Percentiles rank a stretch among this genome's conserved stretches.
phyloP scores from a whole-genome alignment of 2,329 filamentous ascomycete species.

The Hirsutella minnesotensis region DNA sequence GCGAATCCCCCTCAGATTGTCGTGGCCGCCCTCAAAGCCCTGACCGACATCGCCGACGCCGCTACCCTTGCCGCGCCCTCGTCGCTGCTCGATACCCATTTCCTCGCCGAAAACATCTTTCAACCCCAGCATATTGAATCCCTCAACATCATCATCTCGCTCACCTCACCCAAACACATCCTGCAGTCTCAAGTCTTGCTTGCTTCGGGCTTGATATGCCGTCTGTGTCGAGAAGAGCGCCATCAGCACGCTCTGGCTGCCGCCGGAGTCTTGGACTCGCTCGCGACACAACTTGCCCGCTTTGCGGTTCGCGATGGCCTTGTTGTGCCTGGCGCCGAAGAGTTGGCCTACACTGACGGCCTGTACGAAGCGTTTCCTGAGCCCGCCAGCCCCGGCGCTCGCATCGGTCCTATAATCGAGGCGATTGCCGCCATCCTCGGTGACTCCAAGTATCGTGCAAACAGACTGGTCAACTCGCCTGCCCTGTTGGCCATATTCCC shows the following conservation, averaged over 20 bases:
- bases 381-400: conserved; percentile 45
- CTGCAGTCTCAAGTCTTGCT: conserved; percentile 51
- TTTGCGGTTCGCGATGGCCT: conserved; percentile 58
- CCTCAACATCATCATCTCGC: conserved; percentile 53
- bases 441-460: conserved; percentile 67
- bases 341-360: conserved; percentile 39
- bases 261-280: conserved; percentile 62
- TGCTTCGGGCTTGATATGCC: conserved; percentile 42
- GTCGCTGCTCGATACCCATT: conserved; percentile 33
- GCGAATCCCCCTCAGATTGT: conserved; percentile 55
- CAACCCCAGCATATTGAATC: conserved; percentile 46
- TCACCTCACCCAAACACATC: conserved; percentile 37
- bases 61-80: conserved; percentile 41
- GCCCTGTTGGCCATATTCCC: conserved; percentile 60
- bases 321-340: conserved; percentile 53
- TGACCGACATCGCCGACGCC: conserved; percentile 61
- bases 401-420: conserved; percentile 60
- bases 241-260: conserved; percentile 64
- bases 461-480: conserved; percentile 57
- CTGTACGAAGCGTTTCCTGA: conserved; percentile 46
- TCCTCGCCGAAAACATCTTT: conserved; percentile 56
- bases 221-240: conserved; percentile 53
- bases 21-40: conserved; percentile 59
- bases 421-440: conserved; percentile 67
- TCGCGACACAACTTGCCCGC: conserved; percentile 61